Conservation (phyloP, 1,284 basidiomycete species). For the Earliella scabrosa region DNA sequence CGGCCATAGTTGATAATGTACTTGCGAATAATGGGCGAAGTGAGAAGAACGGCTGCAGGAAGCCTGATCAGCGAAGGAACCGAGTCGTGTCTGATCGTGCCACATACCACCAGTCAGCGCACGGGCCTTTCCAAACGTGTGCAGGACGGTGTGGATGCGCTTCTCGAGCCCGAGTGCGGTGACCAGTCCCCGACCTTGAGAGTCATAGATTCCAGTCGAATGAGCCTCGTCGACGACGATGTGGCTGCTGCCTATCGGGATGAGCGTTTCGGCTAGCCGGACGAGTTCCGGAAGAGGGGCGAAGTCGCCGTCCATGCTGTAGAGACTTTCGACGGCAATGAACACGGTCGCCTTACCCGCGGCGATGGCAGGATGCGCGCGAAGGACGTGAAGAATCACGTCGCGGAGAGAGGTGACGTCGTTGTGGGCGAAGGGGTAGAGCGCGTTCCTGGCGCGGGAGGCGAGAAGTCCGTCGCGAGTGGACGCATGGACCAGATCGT, state of each 20-base stretch:
- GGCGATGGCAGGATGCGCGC: constrained; percentile 31
- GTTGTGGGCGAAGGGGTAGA: constrained; percentile 71
- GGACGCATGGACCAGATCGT: constrained; percentile 88
- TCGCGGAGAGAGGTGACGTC: constrained; percentile 49
- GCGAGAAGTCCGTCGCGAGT: constrained; percentile 86
- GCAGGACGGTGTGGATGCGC: constrained; percentile 57
- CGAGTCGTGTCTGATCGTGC: neutral
- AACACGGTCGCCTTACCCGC: constrained; percentile 54
- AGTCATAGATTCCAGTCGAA: constrained; percentile 77
- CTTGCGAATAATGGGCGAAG: constrained; percentile 66
- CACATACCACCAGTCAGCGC: constrained; percentile 76
- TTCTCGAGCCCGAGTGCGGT: constrained; percentile 52
- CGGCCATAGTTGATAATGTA: constrained; percentile 92
- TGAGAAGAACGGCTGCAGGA: constrained; percentile 73
- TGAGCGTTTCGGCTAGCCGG: constrained; percentile 29
- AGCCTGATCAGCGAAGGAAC: neutral
- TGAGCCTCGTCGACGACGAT: constrained; percentile 88
- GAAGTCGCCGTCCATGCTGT: constrained; percentile 94
- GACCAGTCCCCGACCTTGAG: constrained; percentile 74
- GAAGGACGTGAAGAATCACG: constrained; percentile 43
- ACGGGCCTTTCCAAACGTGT: constrained; percentile 69
- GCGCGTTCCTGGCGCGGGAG: constrained; percentile 50
- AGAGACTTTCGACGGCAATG: constrained; percentile 55
- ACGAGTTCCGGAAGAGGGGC: constrained; percentile 65
- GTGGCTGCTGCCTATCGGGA: constrained; percentile 62